Percentiles rank a stretch among this genome's conserved stretches.
These are phyloP conservation scores for Labyrinthula sp. DNA, from an alignment of 352 stramenopile species.

Conservation along the genomic window DNA sequence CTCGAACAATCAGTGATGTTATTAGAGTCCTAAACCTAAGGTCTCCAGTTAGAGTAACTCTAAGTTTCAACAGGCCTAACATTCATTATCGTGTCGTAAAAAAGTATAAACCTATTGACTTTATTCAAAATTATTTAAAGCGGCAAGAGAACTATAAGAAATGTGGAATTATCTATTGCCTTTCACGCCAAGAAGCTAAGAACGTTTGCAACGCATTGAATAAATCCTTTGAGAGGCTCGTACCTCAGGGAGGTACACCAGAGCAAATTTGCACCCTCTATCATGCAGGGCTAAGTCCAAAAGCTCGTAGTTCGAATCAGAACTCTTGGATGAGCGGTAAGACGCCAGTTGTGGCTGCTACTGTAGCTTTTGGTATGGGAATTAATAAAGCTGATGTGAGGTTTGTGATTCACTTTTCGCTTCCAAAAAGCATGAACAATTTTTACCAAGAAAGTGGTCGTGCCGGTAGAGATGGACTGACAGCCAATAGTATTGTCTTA, in stretches of 20 bases:
- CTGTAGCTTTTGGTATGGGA: conserved; percentile 93
- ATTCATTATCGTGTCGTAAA: conserved; percentile 54
- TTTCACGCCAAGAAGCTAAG: conserved; percentile 57
- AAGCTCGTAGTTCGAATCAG: conserved; percentile 23
- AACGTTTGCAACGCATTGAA: conserved; percentile 41
- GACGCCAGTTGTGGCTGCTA: conserved; percentile 66
- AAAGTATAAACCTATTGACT: conserved; percentile 42
- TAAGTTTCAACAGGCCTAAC: conserved; percentile 64
- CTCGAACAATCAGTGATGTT: conserved; percentile 55
- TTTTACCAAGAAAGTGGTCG: conserved; percentile 92
- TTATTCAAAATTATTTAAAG: conserved; percentile 28
- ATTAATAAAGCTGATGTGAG: conserved; percentile 93
- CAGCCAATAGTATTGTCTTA: conserved; percentile 58
- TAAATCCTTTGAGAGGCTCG: conserved; percentile 18
- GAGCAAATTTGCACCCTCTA: conserved; percentile 30
- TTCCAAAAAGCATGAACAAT: conserved; percentile 92
- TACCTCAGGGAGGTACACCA: too few species aligned
- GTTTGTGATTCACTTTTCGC: conserved; percentile 90
- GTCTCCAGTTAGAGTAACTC: conserved; percentile 31
- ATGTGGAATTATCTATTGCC: conserved; percentile 62
- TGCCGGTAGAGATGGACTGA: conserved; percentile 70
- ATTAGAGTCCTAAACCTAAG: conserved; percentile 48
- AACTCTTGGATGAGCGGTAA: conserved; percentile 33
- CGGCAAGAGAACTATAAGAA: neutral
- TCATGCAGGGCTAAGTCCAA: conserved; percentile 29